Conservation (phyloP, 148 eudicot genomes). For the Agrostemma githago region DNA sequence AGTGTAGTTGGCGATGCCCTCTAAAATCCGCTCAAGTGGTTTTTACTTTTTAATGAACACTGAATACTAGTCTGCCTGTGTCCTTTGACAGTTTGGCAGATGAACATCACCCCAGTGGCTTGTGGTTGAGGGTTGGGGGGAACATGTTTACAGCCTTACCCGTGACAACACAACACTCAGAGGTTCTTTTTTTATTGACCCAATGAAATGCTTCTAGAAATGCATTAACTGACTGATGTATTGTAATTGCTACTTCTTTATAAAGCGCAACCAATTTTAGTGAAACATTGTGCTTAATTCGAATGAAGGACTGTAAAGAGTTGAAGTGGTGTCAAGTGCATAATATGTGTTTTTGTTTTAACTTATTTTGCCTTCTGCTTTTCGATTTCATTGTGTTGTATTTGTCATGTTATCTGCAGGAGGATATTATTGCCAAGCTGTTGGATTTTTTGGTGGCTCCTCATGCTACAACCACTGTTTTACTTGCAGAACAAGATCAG, state of each 20-base stretch:
- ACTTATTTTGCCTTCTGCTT: neutral
- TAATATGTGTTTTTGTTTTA: neutral
- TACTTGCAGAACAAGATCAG: conserved; percentile 86
- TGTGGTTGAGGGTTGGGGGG: no score
- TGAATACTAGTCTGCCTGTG: neutral
- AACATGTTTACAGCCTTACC: no score
- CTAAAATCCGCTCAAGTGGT: no score
- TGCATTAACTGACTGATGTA: no score
- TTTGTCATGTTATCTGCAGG: conserved; percentile 39
- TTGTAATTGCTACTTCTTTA: no score
- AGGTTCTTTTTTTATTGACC: no score
- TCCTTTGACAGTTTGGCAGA: neutral
- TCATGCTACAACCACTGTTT: conserved; percentile 68
- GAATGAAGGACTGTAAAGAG: neutral
- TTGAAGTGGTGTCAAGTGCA: neutral
- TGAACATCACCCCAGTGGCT: neutral
- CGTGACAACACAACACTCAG: no score
- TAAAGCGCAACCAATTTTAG: no score
- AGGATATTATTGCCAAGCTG: conserved; percentile 70
- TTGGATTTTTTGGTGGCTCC: conserved; percentile 83
- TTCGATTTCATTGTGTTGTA: neutral
- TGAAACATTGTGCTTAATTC: neutral
- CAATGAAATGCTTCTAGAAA: no score
- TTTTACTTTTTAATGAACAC: no score
- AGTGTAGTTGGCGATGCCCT: no score